A percentile compares a stretch with the other conserved stretches of the same genome.
phyloP scores from a whole-genome alignment of 2,329 filamentous ascomycete species.

The Microcyclosporella mali region DNA sequence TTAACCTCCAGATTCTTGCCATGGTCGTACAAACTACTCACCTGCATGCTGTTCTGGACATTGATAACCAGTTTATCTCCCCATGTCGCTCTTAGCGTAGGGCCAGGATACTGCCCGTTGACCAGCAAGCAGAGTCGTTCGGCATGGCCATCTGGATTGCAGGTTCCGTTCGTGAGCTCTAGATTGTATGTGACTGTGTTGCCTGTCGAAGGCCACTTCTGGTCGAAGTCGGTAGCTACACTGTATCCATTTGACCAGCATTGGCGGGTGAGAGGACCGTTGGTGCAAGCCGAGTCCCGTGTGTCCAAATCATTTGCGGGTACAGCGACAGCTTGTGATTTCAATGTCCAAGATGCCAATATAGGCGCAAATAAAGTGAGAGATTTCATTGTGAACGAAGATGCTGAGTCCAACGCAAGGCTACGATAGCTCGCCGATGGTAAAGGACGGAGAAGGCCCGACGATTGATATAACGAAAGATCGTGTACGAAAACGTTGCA shows the following conservation, averaged over 20 bases:
- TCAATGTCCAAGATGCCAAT: too few species aligned
- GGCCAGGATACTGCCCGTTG: slow-evolving; percentile 1
- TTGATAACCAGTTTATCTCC: neutral
- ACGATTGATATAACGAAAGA: too few species aligned
- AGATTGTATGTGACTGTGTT: slow-evolving; percentile 31
- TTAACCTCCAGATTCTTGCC: too few species aligned
- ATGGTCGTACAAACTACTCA: neutral
- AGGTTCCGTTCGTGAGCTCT: slow-evolving; percentile 31
- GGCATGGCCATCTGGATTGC: slow-evolving; percentile 34
- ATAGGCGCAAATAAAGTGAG: too few species aligned
- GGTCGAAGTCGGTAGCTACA: slow-evolving; percentile 42
- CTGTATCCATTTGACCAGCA: slow-evolving; percentile 41
- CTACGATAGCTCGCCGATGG: too few species aligned
- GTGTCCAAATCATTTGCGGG: neutral
- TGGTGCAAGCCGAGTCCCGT: slow-evolving; percentile 19
- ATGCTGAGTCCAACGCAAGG: too few species aligned
- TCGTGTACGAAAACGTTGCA: too few species aligned
- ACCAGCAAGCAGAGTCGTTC: slow-evolving; percentile 36
- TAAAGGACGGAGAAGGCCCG: too few species aligned
- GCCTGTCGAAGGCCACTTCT: slow-evolving; percentile 37
- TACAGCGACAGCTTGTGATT: too few species aligned
- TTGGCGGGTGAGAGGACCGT: slow-evolving; percentile 33
- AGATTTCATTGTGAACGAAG: too few species aligned
- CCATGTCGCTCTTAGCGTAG: neutral
- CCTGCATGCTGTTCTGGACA: slow-evolving; percentile 1